Conservation (phyloP, 1,284 basidiomycete species). For the Stereum hirsutum region DNA sequence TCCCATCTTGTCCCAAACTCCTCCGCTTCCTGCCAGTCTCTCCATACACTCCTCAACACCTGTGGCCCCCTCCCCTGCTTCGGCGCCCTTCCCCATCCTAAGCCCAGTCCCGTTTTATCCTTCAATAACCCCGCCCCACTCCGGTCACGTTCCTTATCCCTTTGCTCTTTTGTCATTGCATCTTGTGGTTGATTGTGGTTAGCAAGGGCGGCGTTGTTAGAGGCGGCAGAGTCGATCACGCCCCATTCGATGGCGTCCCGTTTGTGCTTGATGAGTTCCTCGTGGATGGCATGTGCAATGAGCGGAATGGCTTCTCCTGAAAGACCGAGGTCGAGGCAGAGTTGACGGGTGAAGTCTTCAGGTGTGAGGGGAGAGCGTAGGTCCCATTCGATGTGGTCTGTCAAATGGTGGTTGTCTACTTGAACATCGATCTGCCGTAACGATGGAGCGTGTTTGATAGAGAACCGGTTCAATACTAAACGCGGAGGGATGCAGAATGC, state of each 20-base stretch:
- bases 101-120: constrained; percentile 70
- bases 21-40: constrained; percentile 90
- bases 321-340: constrained; percentile 84
- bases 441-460: not conserved
- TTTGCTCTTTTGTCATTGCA: too few relatives aligned
- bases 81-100: constrained; percentile 60
- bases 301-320: constrained; percentile 83
- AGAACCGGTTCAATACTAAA: not conserved
- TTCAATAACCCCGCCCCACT: constrained; percentile 48
- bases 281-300: constrained; percentile 88
- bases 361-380: constrained; percentile 88
- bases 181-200: not conserved
- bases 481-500: constrained; percentile 2
- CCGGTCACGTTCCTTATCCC: constrained; percentile 32
- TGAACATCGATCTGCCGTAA: constrained; percentile 87
- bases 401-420: constrained; percentile 82
- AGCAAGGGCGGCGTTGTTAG: constrained; percentile 12
- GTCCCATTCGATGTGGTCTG: constrained; percentile 98
- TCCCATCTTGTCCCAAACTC: constrained; percentile 90
- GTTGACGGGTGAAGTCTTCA: constrained; percentile 73
- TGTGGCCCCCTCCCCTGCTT: constrained; percentile 73
- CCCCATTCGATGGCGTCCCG: constrained; percentile 92
- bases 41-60: constrained; percentile 83
- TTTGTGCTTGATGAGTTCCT: constrained; percentile 92
- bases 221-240: constrained; percentile 54